phyloP scores from a whole-genome alignment of 192 early-diverging fungal genomes.

The Umbelopsis sp. region DNA sequence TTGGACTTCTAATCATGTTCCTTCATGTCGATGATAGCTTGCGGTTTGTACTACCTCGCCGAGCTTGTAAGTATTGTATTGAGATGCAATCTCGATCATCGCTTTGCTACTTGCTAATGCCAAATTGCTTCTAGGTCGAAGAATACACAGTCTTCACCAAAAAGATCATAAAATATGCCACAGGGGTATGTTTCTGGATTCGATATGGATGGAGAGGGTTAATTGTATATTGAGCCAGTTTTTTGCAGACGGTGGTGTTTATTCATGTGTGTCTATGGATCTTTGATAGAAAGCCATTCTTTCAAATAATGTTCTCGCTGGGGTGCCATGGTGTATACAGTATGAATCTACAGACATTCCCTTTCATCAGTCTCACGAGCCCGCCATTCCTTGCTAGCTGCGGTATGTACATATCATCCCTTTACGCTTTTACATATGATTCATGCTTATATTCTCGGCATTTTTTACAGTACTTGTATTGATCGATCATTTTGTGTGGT shows the following conservation, averaged over 20 bases:
- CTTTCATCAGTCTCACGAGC: slow-evolving; percentile 77
- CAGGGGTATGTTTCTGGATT: slow-evolving; percentile 42
- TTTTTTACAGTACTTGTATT: slow-evolving; percentile 66
- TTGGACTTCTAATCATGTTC: not conserved
- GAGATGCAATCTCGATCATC: slow-evolving; percentile 5
- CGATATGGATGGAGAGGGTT: not conserved
- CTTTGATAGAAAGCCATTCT: slow-evolving; percentile 79
- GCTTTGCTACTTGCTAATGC: not conserved
- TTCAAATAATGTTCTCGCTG: slow-evolving; percentile 70
- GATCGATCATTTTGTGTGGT: slow-evolving; percentile 94
- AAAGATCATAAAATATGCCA: slow-evolving; percentile 69
- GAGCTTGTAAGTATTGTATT: slow-evolving; percentile 51
- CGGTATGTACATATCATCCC: slow-evolving; percentile 50
- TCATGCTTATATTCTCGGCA: not conserved
- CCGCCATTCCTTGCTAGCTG: slow-evolving; percentile 80
- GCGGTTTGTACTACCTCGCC: slow-evolving; percentile 83
- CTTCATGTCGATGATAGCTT: slow-evolving; percentile 50
- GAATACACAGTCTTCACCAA: slow-evolving; percentile 82
- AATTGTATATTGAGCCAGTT: not conserved
- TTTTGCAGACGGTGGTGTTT: slow-evolving; percentile 55
- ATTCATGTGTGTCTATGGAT: slow-evolving; percentile 73
- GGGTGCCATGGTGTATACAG: slow-evolving; percentile 80
- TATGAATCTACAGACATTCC: slow-evolving; percentile 79
- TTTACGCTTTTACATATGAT: not conserved
- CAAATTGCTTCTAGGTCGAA: slow-evolving; percentile 44